Percentiles rank a stretch among this genome's conserved stretches.
Conservation (phyloP, 2,329 filamentous ascomycete species). For the Hortaea werneckii region DNA sequence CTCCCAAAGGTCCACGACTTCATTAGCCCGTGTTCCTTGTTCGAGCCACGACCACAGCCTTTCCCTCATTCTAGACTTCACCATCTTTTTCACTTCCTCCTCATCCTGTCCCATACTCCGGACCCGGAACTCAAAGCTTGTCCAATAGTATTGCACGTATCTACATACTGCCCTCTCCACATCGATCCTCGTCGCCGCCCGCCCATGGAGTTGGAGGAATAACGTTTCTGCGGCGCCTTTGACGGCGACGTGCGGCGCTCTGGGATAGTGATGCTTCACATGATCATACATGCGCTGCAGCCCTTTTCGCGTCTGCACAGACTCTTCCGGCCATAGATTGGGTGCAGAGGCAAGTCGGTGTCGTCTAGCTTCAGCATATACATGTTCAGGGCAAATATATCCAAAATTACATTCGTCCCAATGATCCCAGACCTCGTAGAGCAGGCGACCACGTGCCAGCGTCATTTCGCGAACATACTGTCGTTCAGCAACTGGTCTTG, state of each 20-base stretch:
- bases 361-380: neutral
- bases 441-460: neutral
- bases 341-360: neutral
- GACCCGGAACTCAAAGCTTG: neutral
- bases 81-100: neutral
- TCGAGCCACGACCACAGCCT: neutral
- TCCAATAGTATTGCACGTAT: neutral
- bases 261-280: neutral
- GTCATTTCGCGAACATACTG: constrained; percentile 2
- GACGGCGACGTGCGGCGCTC: neutral
- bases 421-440: constrained; percentile 2
- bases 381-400: neutral
- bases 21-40: neutral
- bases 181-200: neutral
- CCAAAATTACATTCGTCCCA: neutral
- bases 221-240: neutral
- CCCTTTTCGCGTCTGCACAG: neutral
- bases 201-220: neutral
- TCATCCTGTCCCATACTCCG: neutral
- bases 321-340: neutral
- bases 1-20: neutral
- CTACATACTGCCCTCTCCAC: neutral
- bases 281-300: neutral
- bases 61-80: constrained; percentile 2
- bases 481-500: neutral